A percentile compares a stretch with the other conserved stretches of the same genome.
Evolutionary conservation across 495 filamentous ascomycete genomes (phyloP).

Genomic region (Mycothermus thermophilus): DNA sequence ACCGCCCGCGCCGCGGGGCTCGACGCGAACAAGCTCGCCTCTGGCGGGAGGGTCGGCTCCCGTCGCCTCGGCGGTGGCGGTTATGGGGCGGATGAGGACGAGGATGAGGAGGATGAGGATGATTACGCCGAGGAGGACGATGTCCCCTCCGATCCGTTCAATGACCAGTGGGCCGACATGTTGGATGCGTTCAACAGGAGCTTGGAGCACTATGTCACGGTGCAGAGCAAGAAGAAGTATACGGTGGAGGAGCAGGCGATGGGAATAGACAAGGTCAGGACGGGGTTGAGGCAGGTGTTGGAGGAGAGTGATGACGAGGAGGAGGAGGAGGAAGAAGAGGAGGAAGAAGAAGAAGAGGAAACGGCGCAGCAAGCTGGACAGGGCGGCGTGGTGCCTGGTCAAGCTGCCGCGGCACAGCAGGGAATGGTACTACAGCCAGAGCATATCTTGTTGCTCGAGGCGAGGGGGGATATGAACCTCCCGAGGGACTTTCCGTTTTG

Average conservation of each 20-base stretch:
- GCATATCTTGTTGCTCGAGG: slow-evolving; percentile 19
- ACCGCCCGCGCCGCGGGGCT: slow-evolving; percentile 15
- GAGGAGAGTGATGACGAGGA: slow-evolving; percentile 42
- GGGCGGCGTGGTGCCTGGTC: slow-evolving; percentile 16
- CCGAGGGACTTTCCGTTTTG: slow-evolving; percentile 15
- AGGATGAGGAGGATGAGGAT: slow-evolving; percentile 16
- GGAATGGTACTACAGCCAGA: slow-evolving; percentile 15
- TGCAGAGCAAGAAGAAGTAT: slow-evolving; percentile 41
- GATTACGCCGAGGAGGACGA: slow-evolving; percentile 20
- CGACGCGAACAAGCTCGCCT: slow-evolving; percentile 11
- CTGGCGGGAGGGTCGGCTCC: background rate
- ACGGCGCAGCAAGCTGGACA: slow-evolving; percentile 22
- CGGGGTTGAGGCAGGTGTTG: slow-evolving; percentile 45
- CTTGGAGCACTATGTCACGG: slow-evolving; percentile 25
- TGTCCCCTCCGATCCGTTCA: slow-evolving; percentile 25
- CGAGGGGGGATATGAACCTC: slow-evolving; percentile 22
- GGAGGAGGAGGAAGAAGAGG: slow-evolving; percentile 44
- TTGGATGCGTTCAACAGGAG: slow-evolving; percentile 23
- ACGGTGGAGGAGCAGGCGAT: slow-evolving; percentile 53
- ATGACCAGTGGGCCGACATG: slow-evolving; percentile 29
- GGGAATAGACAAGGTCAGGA: slow-evolving; percentile 57
- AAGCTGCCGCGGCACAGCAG: background rate
- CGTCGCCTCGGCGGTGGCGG: background rate
- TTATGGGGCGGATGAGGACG: slow-evolving; percentile 7
- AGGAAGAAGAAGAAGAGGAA: slow-evolving; percentile 34